Evolutionary conservation across 306 rosid genomes (phyloP), one percentile per base, ranked within the genome.

Genomic region (Trifolium dubium): DNA sequence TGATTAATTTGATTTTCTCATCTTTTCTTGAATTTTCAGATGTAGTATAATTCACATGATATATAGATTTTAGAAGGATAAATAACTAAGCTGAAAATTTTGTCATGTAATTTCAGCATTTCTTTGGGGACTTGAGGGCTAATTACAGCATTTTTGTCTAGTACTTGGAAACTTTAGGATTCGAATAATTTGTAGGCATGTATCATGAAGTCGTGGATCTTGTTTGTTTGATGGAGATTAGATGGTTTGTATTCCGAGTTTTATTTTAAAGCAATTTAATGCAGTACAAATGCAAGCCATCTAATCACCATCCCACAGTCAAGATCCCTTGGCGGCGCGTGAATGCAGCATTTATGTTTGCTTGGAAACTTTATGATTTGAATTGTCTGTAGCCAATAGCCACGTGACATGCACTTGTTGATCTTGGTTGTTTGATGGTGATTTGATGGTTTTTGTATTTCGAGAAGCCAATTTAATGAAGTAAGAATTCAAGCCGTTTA

Each of bases 91-190:
- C 8, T 1, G 40, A 9, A 7, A 6, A 10, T 67, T 54, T 61
- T 67, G 13, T 28, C 17, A 67, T 19, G 19, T 40, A 51, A 53
- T 19, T 31, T 32, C 23, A 23, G 23, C 23, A 23, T 23, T 23
- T 23, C 23, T 23, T 23, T 23, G 23, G 23, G 23, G 23, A 23
- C 23, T 23, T 23, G 23, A 23, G 23, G 23, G 23, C 7, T 62
- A 58, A 31, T 69, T 53, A 54, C 31, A 8, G 44, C 12, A 8
- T 51, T 53, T 13, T 69, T 14, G 47, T 74, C n/a, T 55, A n/a
- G n/a, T n/a, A 29, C 43, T 9, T 44, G 49, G 44, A 50, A 55
- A 54, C 56, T 62, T 73, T 68, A 10, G 49, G 49, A 43, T 43
- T 11, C 10, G 4, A 43, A 43, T 43, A 10, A 9, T 43, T 10